phyloP scores from a whole-genome alignment of 306 rosid genomes.

The Sphenostylis stenocarpa region DNA sequence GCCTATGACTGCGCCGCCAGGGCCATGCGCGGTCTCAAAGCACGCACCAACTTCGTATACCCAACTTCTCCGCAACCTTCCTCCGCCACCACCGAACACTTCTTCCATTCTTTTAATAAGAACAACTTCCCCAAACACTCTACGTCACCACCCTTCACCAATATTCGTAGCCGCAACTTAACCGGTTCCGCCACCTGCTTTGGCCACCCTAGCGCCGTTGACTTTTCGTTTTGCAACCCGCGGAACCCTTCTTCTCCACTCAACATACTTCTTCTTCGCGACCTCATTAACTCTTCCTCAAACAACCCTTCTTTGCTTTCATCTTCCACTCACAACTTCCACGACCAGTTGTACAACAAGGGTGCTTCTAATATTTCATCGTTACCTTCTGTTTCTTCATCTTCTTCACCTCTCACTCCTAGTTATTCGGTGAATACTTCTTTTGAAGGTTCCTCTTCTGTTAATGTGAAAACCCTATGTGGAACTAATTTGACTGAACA shows the following conservation, averaged over 20 bases:
- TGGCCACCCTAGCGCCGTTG: constrained; percentile 9
- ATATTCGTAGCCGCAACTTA: constrained; percentile 14
- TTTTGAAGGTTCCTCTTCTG: neutral
- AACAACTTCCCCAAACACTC: constrained; percentile 40
- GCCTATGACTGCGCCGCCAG: constrained; percentile 97
- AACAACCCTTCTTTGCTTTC: constrained; percentile 34
- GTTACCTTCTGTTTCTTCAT: neutral
- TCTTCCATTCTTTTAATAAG: constrained; percentile 37
- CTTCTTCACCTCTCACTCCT: neutral
- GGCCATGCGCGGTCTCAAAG: constrained; percentile 88
- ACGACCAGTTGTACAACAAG: constrained; percentile 31
- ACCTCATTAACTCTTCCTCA: constrained; percentile 39
- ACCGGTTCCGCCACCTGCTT: constrained; percentile 31
- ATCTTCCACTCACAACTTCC: neutral
- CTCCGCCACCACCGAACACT: constrained; percentile 16
- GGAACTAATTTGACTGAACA: neutral
- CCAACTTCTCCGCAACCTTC: constrained; percentile 41
- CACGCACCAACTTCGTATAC: constrained; percentile 81
- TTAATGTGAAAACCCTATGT: neutral
- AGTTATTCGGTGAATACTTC: constrained; percentile 17
- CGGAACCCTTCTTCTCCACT: constrained; percentile 32
- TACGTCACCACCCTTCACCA: neutral
- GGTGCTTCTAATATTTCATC: constrained; percentile 4
- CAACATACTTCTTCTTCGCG: constrained; percentile 59
- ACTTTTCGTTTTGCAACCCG: constrained; percentile 13